These are phyloP conservation scores for Suillus tomentosus DNA, from an alignment of 768 basidiomycete species.

Conservation along the genomic window DNA sequence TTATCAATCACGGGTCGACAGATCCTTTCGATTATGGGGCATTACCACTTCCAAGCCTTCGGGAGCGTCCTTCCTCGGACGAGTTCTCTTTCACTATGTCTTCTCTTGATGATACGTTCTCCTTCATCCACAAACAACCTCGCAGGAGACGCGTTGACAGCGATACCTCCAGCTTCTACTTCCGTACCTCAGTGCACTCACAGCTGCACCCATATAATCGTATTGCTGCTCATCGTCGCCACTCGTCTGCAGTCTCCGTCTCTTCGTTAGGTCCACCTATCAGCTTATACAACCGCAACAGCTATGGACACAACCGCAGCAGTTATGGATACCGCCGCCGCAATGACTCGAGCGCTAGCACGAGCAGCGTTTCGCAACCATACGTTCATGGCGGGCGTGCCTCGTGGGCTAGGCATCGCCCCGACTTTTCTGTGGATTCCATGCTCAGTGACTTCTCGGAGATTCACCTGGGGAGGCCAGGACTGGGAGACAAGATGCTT, in stretches of 20 bases:
- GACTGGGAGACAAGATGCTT: slow-evolving; percentile 88
- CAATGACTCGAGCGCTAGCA: slow-evolving; percentile 60
- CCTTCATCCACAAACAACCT: slow-evolving; percentile 47
- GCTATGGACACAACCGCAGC: slow-evolving; percentile 58
- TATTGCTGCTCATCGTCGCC: slow-evolving; percentile 49
- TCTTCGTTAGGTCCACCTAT: slow-evolving; percentile 63
- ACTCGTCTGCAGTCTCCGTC: slow-evolving; percentile 62
- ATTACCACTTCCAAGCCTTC: slow-evolving; percentile 43
- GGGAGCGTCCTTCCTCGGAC: slow-evolving; percentile 58
- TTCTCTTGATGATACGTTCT: slow-evolving; percentile 72
- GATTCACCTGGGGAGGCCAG: slow-evolving; percentile 64
- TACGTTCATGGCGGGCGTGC: slow-evolving; percentile 58
- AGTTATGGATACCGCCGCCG: slow-evolving; percentile 54
- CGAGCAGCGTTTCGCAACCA: slow-evolving; percentile 57
- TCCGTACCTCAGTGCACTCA: slow-evolving; percentile 38
- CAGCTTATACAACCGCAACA: slow-evolving; percentile 67
- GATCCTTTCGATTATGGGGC: slow-evolving; percentile 77
- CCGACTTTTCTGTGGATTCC: slow-evolving; percentile 65
- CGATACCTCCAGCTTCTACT: slow-evolving; percentile 79
- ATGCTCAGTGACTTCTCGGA: slow-evolving; percentile 63
- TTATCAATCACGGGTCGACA: slow-evolving; percentile 57
- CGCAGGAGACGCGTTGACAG: slow-evolving; percentile 64
- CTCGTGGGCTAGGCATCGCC: slow-evolving; percentile 60
- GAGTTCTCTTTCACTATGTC: slow-evolving; percentile 59
- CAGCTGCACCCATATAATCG: slow-evolving; percentile 40